phyloP scores from a whole-genome alignment of 805 yeast species.

The Saccharomycodes ludwigii region DNA sequence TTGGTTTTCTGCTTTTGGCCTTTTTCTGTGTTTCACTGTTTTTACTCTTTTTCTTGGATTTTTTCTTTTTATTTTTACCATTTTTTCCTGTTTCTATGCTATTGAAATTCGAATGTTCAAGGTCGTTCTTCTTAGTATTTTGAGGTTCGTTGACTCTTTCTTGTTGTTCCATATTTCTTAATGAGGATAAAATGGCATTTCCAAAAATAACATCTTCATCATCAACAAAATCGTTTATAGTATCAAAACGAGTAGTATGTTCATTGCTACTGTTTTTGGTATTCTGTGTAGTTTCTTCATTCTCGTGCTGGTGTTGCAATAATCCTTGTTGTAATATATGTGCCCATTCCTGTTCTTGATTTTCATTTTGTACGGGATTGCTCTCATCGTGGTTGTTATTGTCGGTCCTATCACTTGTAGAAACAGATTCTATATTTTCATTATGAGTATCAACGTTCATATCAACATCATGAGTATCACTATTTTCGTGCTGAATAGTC shows the following conservation, averaged over 20 bases:
- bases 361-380: conserved; percentile 1
- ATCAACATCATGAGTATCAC: conserved; percentile 3
- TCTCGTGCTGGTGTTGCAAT: conserved; percentile 10
- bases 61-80: conserved; percentile 8
- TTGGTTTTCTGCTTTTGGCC: conserved; percentile 6
- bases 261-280: not conserved
- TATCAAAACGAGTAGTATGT: conserved; percentile 4
- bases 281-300: not conserved
- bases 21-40: conserved; percentile 12
- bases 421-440: not conserved
- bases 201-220: conserved; percentile 3
- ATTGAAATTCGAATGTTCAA: not conserved
- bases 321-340: conserved; percentile 19
- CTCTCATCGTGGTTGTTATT: not conserved
- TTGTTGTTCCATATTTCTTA: conserved; percentile 2
- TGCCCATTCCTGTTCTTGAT: conserved; percentile 20
- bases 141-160: conserved; percentile 1
- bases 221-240: conserved; percentile 12
- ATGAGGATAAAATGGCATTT: conserved; percentile 4
- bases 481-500: conserved; percentile 13
- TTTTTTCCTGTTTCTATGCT: not conserved
- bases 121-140: not conserved
- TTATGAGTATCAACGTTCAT: conserved; percentile 1
- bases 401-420: not conserved
- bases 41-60: conserved; percentile 10